These are phyloP conservation scores for Tolypocladium nubicola DNA, from an alignment of 2,329 filamentous ascomycete species.

Conservation along the genomic window DNA sequence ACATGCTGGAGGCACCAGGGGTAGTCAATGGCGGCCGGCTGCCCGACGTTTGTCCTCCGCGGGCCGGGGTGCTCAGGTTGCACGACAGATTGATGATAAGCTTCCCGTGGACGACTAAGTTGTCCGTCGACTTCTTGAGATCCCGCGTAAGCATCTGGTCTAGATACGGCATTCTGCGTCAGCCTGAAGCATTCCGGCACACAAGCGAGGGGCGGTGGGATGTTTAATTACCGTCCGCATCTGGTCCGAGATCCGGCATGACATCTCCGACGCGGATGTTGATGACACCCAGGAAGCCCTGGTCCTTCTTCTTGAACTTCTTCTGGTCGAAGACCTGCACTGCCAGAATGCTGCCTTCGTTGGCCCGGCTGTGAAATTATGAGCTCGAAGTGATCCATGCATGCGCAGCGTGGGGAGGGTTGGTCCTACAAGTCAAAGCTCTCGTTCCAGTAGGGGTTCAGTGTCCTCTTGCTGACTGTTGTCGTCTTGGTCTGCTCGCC, in stretches of 20 bases:
- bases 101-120: conserved; percentile 94
- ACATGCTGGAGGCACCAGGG: conserved; percentile 32
- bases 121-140: conserved; percentile 95
- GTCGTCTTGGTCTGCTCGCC: conserved; percentile 99
- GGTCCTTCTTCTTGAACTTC: conserved; percentile 99
- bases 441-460: conserved; percentile 99
- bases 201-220: conserved; percentile 2
- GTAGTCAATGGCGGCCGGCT: conserved; percentile 34
- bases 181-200: conserved; percentile 15
- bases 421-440: conserved; percentile 84
- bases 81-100: conserved; percentile 94
- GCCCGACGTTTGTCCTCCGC: conserved; percentile 33
- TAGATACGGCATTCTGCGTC: conserved; percentile 33
- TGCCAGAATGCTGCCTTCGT: conserved; percentile 90
- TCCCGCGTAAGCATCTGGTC: conserved; percentile 98
- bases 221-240: conserved; percentile 65
- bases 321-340: conserved; percentile 99
- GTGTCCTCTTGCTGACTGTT: conserved; percentile 87
- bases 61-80: conserved; percentile 65
- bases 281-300: conserved; percentile 94
- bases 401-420: conserved; percentile 5
- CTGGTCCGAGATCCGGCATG: conserved; percentile 71
- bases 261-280: conserved; percentile 94
- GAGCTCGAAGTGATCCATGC: neutral
- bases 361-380: conserved; percentile 56